These are phyloP conservation scores for Rhynchospora pubera DNA, from an alignment of 176 grass and related monocot genomes.

Conservation along the genomic window DNA sequence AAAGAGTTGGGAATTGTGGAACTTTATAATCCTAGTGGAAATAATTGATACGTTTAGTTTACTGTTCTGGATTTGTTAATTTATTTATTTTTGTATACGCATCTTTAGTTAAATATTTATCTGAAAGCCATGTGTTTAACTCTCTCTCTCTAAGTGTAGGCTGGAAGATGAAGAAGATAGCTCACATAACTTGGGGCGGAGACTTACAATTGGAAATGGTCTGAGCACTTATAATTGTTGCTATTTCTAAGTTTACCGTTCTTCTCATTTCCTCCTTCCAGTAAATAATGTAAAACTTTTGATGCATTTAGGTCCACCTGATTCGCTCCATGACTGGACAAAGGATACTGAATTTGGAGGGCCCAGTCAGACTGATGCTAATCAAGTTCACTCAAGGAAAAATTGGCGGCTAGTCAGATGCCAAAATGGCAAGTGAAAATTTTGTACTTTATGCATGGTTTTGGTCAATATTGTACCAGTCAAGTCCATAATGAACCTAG, in stretches of 20 bases:
- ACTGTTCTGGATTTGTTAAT: background rate
- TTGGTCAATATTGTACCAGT: background rate
- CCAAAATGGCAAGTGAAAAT: slow-evolving; percentile 73
- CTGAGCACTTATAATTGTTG: slow-evolving; percentile 10
- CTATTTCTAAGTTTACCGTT: slow-evolving; percentile 7
- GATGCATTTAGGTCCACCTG: slow-evolving; percentile 63
- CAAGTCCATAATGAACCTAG: background rate
- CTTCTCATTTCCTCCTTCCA: background rate
- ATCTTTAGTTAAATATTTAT: background rate
- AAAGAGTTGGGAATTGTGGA: background rate
- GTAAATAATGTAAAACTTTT: slow-evolving; percentile 4
- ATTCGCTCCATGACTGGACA: slow-evolving; percentile 82
- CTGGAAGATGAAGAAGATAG: slow-evolving; percentile 80
- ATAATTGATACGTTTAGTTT: background rate
- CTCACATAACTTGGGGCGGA: slow-evolving; percentile 35
- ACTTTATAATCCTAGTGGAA: background rate
- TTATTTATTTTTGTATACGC: background rate
- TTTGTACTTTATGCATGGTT: background rate
- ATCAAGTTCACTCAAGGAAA: slow-evolving; percentile 60
- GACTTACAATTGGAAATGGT: slow-evolving; percentile 85
- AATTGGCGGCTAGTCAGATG: slow-evolving; percentile 88
- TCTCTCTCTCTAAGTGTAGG: slow-evolving; percentile 27
- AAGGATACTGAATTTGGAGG: slow-evolving; percentile 60
- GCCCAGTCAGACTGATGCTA: slow-evolving; percentile 45
- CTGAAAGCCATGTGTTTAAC: background rate